phyloP scores from a whole-genome alignment of 768 basidiomycete species.

The Symmetrospora coprosmae region DNA sequence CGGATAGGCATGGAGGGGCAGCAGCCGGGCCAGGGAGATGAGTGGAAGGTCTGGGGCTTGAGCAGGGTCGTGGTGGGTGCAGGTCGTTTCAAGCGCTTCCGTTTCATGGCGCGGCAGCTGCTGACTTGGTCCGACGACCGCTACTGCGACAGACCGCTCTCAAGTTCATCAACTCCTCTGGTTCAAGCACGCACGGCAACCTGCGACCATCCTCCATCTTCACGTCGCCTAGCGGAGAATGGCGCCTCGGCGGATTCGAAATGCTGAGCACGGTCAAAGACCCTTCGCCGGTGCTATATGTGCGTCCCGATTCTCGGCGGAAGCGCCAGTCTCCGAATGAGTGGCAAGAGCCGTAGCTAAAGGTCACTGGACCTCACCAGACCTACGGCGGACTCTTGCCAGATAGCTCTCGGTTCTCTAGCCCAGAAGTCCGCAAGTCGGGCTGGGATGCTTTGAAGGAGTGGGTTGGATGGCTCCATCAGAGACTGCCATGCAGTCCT shows the following conservation, averaged over 20 bases:
- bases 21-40: slow-evolving; percentile 54
- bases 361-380: slow-evolving; percentile 42
- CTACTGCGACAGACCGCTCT: slow-evolving; percentile 54
- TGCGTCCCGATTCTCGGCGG: slow-evolving; percentile 35
- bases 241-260: slow-evolving; percentile 93
- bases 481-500: too few relatives aligned
- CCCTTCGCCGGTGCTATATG: slow-evolving; percentile 60
- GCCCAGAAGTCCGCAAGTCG: slow-evolving; percentile 75
- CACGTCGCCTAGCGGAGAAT: slow-evolving; percentile 83
- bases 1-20: slow-evolving; percentile 52
- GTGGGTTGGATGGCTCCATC: slow-evolving; percentile 42
- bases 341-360: background rate
- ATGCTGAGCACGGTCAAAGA: slow-evolving; percentile 71
- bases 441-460: slow-evolving; percentile 75
- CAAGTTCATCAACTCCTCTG: slow-evolving; percentile 74
- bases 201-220: slow-evolving; percentile 63
- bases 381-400: slow-evolving; percentile 54
- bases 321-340: background rate
- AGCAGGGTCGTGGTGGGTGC: slow-evolving; percentile 67
- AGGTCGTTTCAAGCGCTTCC: background rate
- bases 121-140: slow-evolving; percentile 11
- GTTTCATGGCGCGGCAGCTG: too few relatives aligned
- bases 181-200: slow-evolving; percentile 68
- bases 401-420: slow-evolving; percentile 49
- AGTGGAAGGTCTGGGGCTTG: slow-evolving; percentile 87